These are phyloP conservation scores for Geotrichum australiense DNA, from an alignment of 1,139 yeast genomes.

Conservation along the genomic window DNA sequence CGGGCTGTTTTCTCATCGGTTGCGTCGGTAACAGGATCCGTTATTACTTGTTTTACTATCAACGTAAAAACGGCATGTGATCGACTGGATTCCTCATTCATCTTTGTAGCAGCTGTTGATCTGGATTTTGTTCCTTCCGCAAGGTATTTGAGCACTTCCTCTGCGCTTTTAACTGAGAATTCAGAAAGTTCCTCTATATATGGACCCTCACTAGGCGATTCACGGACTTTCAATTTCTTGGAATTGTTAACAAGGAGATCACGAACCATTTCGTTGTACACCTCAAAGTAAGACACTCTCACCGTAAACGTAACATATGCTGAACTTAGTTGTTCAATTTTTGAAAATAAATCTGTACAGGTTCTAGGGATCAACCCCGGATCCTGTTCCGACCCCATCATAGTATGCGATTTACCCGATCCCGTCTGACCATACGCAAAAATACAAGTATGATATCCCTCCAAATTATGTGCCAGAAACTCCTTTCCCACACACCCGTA, in stretches of 20 bases:
- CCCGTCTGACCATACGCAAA: slow-evolving; percentile 77
- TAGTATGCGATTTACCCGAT: slow-evolving; percentile 64
- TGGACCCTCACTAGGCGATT: slow-evolving; percentile 56
- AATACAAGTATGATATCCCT: slow-evolving; percentile 68
- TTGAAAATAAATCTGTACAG: slow-evolving; percentile 47
- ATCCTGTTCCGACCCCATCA: slow-evolving; percentile 53
- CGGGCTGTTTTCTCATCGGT: slow-evolving; percentile 56
- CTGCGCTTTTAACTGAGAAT: slow-evolving; percentile 38
- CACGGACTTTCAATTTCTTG: slow-evolving; percentile 46
- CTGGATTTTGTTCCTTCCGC: slow-evolving; percentile 45
- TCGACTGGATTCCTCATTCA: slow-evolving; percentile 64
- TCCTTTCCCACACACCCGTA: slow-evolving; percentile 51
- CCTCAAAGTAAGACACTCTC: slow-evolving; percentile 57
- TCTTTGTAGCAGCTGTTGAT: slow-evolving; percentile 61
- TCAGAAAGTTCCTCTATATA: slow-evolving; percentile 61
- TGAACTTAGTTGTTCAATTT: slow-evolving; percentile 37
- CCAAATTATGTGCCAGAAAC: slow-evolving; percentile 54
- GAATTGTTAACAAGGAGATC: slow-evolving; percentile 40
- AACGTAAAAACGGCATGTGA: slow-evolving; percentile 75
- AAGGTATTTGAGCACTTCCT: slow-evolving; percentile 42
- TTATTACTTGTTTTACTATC: slow-evolving; percentile 50
- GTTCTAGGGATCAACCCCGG: slow-evolving; percentile 59
- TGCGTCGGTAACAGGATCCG: slow-evolving; percentile 39
- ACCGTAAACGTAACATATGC: slow-evolving; percentile 47
- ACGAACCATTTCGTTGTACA: slow-evolving; percentile 64